These are phyloP conservation scores for Fusarium xyrophilum DNA, from an alignment of 2,329 filamentous ascomycete genomes.

Conservation along the genomic window DNA sequence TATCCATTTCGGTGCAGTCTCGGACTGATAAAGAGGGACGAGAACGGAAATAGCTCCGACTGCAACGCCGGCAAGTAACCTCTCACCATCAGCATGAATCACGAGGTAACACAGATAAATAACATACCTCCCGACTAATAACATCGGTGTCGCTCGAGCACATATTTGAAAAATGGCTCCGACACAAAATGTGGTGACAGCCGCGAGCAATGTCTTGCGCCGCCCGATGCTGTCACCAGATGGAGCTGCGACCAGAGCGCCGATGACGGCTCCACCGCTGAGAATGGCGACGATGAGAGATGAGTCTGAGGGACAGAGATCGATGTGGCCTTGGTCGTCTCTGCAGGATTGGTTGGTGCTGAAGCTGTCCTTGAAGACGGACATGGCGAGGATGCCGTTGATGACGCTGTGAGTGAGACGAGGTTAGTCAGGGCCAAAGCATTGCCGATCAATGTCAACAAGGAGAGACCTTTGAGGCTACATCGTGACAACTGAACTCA, in stretches of 20 bases:
- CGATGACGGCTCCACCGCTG: constrained; percentile 79
- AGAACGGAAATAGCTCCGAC: constrained; percentile 75
- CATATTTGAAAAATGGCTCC: constrained; percentile 76
- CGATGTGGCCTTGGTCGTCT: constrained; percentile 46
- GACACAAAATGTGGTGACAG: constrained; percentile 71
- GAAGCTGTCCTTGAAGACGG: constrained; percentile 70
- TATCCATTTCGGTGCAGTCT: constrained; percentile 85
- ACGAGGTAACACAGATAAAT: fast-evolving
- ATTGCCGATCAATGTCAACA: background rate
- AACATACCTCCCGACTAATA: constrained; percentile 68
- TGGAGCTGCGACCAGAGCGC: constrained; percentile 73
- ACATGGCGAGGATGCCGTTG: constrained; percentile 76
- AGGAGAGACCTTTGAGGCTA: constrained; percentile 1
- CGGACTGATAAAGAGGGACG: constrained; percentile 81
- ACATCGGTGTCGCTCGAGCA: constrained; percentile 64
- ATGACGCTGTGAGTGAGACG: constrained; percentile 53
- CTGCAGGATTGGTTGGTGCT: constrained; percentile 59
- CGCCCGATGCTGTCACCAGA: constrained; percentile 74
- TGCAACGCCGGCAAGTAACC: constrained; percentile 73
- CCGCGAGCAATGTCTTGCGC: constrained; percentile 71
- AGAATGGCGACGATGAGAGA: constrained; percentile 82
- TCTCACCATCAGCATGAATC: constrained; percentile 35
- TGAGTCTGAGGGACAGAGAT: constrained; percentile 65
- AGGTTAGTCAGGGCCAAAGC: constrained; percentile 29
- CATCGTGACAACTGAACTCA: background rate